Evolutionary conservation across 2,329 filamentous ascomycete genomes (phyloP).

Genomic region (Paraphaeosphaeria sporulosa): DNA sequence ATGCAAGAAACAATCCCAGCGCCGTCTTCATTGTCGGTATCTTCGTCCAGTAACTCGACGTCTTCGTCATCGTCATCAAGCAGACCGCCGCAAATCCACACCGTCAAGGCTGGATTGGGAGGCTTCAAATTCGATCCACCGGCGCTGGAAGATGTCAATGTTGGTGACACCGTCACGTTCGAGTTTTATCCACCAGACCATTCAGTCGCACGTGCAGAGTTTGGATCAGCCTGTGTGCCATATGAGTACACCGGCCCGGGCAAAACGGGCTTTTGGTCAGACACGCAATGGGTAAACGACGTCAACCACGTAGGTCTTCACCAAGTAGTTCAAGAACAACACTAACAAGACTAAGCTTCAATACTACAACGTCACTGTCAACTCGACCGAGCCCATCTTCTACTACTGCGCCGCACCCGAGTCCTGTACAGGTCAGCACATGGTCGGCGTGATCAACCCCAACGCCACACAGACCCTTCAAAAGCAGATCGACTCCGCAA

Average conservation of each 20-base stretch:
- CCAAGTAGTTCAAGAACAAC: background rate
- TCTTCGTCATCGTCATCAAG: conserved; percentile 29
- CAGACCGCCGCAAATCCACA: conserved; percentile 36
- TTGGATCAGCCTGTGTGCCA: conserved; percentile 50
- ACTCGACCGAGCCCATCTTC: conserved; percentile 47
- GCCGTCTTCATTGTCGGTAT: background rate
- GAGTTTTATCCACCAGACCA: conserved; percentile 54
- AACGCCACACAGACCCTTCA: conserved; percentile 44
- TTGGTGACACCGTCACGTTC: conserved; percentile 49
- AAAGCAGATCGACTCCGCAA: conserved; percentile 33
- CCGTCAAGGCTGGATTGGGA: conserved; percentile 47
- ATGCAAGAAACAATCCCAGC: conserved; percentile 4
- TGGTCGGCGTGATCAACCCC: conserved; percentile 80
- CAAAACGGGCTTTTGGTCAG: conserved; percentile 44
- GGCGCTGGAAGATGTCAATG: conserved; percentile 42
- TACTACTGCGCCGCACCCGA: conserved; percentile 62
- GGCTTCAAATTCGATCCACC: conserved; percentile 49
- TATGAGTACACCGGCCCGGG: conserved; percentile 42
- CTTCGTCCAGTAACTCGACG: conserved; percentile 9
- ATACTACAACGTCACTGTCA: conserved; percentile 45
- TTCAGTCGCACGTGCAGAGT: conserved; percentile 53
- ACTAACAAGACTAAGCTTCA: conserved; percentile 28
- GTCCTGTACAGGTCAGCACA: conserved; percentile 70
- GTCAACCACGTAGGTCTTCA: conserved; percentile 34
- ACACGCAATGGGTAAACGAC: conserved; percentile 32